Percentiles rank a stretch among this genome's conserved stretches.
These are phyloP conservation scores for Ricinus communis DNA, from an alignment of 345 rosid genomes.

Conservation along the genomic window DNA sequence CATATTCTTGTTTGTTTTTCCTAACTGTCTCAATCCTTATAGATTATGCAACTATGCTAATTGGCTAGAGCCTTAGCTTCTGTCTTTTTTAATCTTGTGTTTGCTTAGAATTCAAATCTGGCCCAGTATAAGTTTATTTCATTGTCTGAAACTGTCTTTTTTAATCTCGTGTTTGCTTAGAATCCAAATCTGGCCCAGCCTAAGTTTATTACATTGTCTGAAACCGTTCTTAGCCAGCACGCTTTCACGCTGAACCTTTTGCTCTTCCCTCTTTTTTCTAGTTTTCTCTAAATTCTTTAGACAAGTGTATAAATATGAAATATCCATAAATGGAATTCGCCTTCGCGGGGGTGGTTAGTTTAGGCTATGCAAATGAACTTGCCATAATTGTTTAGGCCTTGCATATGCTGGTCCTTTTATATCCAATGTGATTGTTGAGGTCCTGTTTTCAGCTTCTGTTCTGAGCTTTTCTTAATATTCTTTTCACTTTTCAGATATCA, in stretches of 20 bases:
- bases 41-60: too few relatives aligned
- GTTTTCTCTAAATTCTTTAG: neutral
- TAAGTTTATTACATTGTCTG: neutral
- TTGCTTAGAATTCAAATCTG: neutral
- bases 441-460: neutral
- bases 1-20: neutral
- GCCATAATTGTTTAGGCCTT: neutral
- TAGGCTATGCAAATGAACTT: neutral
- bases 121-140: neutral
- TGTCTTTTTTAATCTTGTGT: neutral
- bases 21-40: too few relatives aligned
- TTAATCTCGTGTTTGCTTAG: too few relatives aligned
- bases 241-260: too few relatives aligned
- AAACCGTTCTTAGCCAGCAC: neutral
- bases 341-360: neutral
- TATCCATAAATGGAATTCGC: neutral
- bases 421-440: neutral
- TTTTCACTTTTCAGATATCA: neutral
- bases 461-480: neutral
- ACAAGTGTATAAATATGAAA: neutral
- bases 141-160: neutral
- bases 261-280: too few relatives aligned
- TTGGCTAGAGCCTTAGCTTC: neutral
- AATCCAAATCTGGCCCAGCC: neutral
- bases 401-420: neutral